A percentile compares a stretch with the other conserved stretches of the same genome.
phyloP scores from a whole-genome alignment of 352 stramenopile genomes.

The Phytopythium delawarense region DNA sequence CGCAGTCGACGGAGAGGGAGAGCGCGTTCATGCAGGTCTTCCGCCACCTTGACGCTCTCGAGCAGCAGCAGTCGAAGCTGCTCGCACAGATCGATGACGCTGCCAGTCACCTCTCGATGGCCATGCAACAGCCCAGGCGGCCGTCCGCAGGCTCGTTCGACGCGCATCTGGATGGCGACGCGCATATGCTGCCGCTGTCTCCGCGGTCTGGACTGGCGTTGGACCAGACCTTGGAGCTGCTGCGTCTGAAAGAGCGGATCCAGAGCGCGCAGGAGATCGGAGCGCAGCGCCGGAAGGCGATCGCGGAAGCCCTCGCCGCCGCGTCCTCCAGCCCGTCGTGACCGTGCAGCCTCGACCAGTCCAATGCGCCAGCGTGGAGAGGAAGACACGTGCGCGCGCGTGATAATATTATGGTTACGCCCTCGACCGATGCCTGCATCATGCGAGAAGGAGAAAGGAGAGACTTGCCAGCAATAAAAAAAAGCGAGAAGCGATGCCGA shows the following conservation, averaged over 20 bases:
- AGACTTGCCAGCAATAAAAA: neutral
- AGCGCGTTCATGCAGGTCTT: neutral
- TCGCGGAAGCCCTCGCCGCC: neutral
- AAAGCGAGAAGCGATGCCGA: neutral
- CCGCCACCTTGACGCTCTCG: neutral
- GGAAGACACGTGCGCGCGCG: neutral
- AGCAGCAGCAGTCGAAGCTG: constrained; percentile 2
- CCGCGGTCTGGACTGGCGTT: neutral
- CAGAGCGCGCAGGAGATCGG: neutral
- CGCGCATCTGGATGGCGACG: neutral
- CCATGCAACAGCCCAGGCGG: constrained; percentile 1
- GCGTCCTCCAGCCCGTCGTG: neutral
- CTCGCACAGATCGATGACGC: neutral
- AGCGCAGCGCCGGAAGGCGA: neutral
- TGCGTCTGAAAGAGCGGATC: neutral
- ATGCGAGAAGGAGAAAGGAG: neutral
- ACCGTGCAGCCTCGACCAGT: neutral
- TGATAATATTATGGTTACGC: constrained; percentile 10
- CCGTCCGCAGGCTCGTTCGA: neutral
- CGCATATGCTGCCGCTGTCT: neutral
- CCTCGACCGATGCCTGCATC: neutral
- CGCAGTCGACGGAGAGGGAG: neutral
- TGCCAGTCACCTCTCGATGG: neutral
- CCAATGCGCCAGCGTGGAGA: no score
- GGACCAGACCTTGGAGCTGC: neutral